These are phyloP conservation scores for Picea glauca DNA, from an alignment of 75 land plant genomes.

Conservation along the genomic window DNA sequence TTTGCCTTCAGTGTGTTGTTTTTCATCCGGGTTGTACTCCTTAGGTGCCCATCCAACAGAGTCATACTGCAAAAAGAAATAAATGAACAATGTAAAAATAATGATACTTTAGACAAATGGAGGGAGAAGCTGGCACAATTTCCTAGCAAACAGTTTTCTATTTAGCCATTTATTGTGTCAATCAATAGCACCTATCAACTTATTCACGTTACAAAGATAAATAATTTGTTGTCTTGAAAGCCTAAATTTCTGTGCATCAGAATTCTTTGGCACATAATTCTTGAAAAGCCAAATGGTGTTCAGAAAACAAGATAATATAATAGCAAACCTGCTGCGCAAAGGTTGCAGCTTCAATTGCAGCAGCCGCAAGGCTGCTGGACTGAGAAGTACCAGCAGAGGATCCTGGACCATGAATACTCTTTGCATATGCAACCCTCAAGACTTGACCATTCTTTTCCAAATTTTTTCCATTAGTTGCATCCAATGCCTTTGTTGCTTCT, in stretches of 20 bases:
- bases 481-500: constrained; percentile 96
- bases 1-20: constrained; percentile 21
- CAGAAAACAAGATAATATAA: not conserved
- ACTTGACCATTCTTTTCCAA: constrained; percentile 96
- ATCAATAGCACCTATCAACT: not conserved
- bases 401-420: constrained; percentile 81
- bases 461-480: constrained; percentile 89
- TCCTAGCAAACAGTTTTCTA: not conserved
- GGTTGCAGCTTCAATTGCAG: constrained; percentile 98
- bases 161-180: not conserved
- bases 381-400: constrained; percentile 48
- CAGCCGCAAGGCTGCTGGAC: constrained; percentile 88
- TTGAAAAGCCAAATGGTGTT: too few species aligned
- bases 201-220: too few species aligned
- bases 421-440: constrained; percentile 95
- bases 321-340: constrained; percentile 87
- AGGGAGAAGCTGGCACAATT: not conserved
- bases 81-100: not conserved
- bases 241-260: too few species aligned
- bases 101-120: not conserved
- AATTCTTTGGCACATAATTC: too few species aligned
- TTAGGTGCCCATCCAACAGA: constrained; percentile 98
- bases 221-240: too few species aligned
- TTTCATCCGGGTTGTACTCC: constrained; percentile 89
- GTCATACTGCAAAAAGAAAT: constrained; percentile 69